Conservation (phyloP, 495 filamentous ascomycete genomes). For the Penicillium turbatum region DNA sequence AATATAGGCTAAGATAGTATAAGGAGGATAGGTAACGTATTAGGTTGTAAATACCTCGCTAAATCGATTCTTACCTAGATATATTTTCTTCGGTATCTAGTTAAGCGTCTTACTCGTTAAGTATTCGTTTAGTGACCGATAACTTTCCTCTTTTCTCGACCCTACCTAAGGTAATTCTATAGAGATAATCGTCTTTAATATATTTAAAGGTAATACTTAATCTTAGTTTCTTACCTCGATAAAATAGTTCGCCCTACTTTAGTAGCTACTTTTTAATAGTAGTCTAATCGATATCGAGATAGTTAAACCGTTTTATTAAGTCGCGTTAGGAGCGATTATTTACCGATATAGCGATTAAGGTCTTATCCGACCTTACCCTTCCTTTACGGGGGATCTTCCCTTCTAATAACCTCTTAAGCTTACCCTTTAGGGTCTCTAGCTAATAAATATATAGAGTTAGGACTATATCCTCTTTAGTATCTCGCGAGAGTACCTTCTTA, state of each 20-base stretch:
- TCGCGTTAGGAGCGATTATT: slow-evolving; percentile 23
- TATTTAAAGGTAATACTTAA: slow-evolving; percentile 17
- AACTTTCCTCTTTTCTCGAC: slow-evolving; percentile 15
- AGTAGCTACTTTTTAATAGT: slow-evolving; percentile 20
- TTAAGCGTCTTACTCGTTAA: slow-evolving; percentile 14
- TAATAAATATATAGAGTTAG: slow-evolving; percentile 21
- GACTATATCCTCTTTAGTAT: slow-evolving; percentile 26
- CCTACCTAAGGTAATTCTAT: neutral
- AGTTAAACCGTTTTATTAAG: slow-evolving; percentile 19
- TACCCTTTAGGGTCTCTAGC: slow-evolving; percentile 11
- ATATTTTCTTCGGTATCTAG: slow-evolving; percentile 20
- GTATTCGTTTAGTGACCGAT: slow-evolving; percentile 14
- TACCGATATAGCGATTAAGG: slow-evolving; percentile 15
- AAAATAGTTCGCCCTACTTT: slow-evolving; percentile 6
- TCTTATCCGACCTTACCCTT: slow-evolving; percentile 21
- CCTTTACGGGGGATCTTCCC: slow-evolving; percentile 10
- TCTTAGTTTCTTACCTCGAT: slow-evolving; percentile 12
- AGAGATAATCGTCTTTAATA: slow-evolving; percentile 2
- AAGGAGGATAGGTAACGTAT: slow-evolving; percentile 2
- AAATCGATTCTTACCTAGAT: slow-evolving; percentile 12
- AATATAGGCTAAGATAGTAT: slow-evolving; percentile 1
- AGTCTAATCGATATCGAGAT: slow-evolving; percentile 20
- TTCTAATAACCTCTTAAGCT: slow-evolving; percentile 10
- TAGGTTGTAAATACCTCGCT: neutral
- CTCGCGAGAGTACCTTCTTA: slow-evolving; percentile 20